Conservation (phyloP, 768 basidiomycete genomes). For the Coprinellus micaceus region DNA sequence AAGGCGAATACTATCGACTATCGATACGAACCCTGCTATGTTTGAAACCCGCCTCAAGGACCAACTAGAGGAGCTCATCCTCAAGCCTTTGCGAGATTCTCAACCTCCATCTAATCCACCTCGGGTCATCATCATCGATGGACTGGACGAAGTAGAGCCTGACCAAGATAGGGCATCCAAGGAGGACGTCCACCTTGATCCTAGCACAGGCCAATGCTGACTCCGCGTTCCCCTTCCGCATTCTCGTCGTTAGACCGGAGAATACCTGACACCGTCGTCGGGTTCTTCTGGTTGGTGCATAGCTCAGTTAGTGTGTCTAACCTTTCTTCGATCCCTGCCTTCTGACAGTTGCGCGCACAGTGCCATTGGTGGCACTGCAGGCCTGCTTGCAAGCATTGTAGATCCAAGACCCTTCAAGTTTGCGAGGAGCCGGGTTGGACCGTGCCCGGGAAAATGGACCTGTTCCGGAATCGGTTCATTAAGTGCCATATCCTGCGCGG, state of each 20-base stretch:
- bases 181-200: slow-evolving; percentile 11
- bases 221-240: slow-evolving; percentile 9
- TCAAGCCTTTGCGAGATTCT: not conserved
- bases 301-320: too few relatives aligned
- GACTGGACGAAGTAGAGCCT: slow-evolving; percentile 19
- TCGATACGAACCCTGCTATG: not conserved
- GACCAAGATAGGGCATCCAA: slow-evolving; percentile 6
- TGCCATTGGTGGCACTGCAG: too few relatives aligned
- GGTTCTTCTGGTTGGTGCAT: too few relatives aligned
- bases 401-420: too few relatives aligned
- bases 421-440: too few relatives aligned
- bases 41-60: not conserved
- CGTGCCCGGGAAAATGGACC: too few relatives aligned
- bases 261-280: too few relatives aligned
- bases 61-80: not conserved
- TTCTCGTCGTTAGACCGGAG: slow-evolving; percentile 20
- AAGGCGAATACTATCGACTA: not conserved
- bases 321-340: too few relatives aligned
- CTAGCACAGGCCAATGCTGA: slow-evolving; percentile 2
- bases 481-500: too few relatives aligned
- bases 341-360: too few relatives aligned
- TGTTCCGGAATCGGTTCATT: too few relatives aligned
- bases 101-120: not conserved
- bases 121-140: slow-evolving; percentile 22
- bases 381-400: too few relatives aligned